phyloP scores from a whole-genome alignment of 345 rosid species.

The Syzygium aromaticum region DNA sequence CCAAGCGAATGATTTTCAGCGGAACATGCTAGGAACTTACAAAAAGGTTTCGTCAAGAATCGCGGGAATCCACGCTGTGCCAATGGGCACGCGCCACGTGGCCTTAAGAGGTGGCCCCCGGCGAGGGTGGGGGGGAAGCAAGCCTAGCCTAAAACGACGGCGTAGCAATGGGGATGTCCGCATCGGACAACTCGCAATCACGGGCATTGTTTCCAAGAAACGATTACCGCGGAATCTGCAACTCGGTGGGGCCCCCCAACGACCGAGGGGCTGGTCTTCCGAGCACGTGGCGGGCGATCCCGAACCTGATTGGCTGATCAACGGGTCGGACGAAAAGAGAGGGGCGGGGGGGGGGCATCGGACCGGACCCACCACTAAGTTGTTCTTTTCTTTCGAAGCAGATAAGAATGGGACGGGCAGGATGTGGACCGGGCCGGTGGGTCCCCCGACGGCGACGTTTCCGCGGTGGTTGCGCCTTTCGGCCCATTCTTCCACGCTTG shows the following conservation, averaged over 20 bases:
- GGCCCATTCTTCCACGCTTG: neutral
- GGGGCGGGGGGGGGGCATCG: neutral
- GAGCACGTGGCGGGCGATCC: neutral
- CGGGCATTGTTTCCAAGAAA: neutral
- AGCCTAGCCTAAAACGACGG: neutral
- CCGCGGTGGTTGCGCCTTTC: neutral
- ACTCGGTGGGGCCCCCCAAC: neutral
- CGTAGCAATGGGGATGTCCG: neutral
- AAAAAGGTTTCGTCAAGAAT: neutral
- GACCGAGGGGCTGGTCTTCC: neutral
- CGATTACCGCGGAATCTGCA: neutral
- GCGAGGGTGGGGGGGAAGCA: no score
- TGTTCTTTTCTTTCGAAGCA: neutral
- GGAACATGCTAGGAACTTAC: no score
- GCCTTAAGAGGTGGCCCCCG: neutral
- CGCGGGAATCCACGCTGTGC: neutral
- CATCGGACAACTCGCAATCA: neutral
- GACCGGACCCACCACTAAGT: neutral
- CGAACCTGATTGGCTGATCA: neutral
- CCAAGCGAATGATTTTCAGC: neutral
- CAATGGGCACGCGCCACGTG: neutral
- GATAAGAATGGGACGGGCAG: neutral
- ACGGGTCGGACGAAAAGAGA: neutral
- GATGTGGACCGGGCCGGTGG: neutral
- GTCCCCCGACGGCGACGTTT: neutral